phyloP scores from a whole-genome alignment of 805 yeast species.

The Clavispora asparagi region DNA sequence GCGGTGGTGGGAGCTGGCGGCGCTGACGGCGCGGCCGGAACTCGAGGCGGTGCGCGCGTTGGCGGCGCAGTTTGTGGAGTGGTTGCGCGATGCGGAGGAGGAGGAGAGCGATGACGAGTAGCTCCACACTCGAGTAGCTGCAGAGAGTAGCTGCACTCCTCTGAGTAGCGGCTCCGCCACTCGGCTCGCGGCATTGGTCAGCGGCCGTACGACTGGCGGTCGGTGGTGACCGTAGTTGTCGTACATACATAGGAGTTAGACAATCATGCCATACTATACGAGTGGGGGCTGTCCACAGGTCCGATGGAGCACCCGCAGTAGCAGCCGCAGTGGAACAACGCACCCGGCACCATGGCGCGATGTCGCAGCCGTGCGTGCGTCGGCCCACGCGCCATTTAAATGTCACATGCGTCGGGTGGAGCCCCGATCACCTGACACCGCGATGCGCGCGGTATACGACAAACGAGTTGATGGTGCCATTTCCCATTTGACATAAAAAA shows the following conservation, averaged over 20 bases:
- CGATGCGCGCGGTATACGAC: constrained; percentile 1
- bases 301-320: too few relatives aligned
- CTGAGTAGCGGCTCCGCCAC: too few relatives aligned
- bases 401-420: background rate
- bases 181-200: too few relatives aligned
- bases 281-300: too few relatives aligned
- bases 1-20: constrained; percentile 68
- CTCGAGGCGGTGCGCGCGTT: constrained; percentile 46
- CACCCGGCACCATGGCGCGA: too few relatives aligned
- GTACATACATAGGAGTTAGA: too few relatives aligned
- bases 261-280: too few relatives aligned
- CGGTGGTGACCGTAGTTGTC: too few relatives aligned
- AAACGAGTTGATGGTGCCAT: constrained; percentile 1
- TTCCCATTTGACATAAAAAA: background rate
- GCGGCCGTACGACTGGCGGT: too few relatives aligned
- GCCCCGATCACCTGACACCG: background rate
- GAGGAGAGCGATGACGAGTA: constrained; percentile 40
- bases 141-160: too few relatives aligned
- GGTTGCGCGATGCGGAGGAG: constrained; percentile 79
- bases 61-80: constrained; percentile 72
- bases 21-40: constrained; percentile 32
- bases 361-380: background rate
- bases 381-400: background rate
- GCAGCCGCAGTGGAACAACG: too few relatives aligned
- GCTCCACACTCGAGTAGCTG: too few relatives aligned